phyloP scores from a whole-genome alignment of 768 basidiomycete genomes.

The Leucosporidium yakuticum region DNA sequence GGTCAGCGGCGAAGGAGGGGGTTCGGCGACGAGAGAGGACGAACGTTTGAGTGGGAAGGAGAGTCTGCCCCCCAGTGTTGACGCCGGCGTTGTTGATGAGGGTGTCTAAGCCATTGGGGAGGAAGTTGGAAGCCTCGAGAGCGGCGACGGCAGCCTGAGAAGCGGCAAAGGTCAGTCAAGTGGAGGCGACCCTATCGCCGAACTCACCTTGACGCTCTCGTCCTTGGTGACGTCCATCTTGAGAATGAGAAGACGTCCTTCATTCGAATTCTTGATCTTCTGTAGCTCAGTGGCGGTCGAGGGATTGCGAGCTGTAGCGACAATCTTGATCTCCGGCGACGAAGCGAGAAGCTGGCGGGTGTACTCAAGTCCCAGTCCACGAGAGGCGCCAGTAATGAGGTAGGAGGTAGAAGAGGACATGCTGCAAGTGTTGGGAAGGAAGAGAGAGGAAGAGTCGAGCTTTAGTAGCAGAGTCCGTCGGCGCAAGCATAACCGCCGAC shows the following conservation, averaged over 20 bases:
- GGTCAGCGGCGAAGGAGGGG: neutral
- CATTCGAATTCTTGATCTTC: constrained; percentile 17
- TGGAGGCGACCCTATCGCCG: no score
- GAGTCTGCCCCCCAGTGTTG: neutral
- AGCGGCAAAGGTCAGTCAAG: neutral
- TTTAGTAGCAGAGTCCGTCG: no score
- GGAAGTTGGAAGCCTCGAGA: constrained; percentile 21
- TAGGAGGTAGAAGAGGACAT: constrained; percentile 4
- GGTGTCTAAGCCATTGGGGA: constrained; percentile 15
- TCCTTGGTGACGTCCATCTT: constrained; percentile 46
- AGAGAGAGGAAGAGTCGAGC: neutral
- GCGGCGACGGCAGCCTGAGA: constrained; percentile 26
- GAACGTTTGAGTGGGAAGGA: no score
- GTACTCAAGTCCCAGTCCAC: constrained; percentile 41
- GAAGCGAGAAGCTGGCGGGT: constrained; percentile 37
- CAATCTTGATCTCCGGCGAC: constrained; percentile 31
- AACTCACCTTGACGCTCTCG: constrained; percentile 41
- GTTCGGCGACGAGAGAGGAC: no score
- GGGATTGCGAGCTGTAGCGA: constrained; percentile 41
- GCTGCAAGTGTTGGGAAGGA: no score
- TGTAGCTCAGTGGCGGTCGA: constrained; percentile 30
- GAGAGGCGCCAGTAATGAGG: constrained; percentile 38
- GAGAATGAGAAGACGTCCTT: constrained; percentile 43
- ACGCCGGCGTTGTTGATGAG: constrained; percentile 31
- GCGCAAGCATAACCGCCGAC: no score